Evolutionary conservation across 2,329 filamentous ascomycete genomes (phyloP), one percentile per base, ranked within the genome.

Genomic region (Colletotrichum costaricense): DNA sequence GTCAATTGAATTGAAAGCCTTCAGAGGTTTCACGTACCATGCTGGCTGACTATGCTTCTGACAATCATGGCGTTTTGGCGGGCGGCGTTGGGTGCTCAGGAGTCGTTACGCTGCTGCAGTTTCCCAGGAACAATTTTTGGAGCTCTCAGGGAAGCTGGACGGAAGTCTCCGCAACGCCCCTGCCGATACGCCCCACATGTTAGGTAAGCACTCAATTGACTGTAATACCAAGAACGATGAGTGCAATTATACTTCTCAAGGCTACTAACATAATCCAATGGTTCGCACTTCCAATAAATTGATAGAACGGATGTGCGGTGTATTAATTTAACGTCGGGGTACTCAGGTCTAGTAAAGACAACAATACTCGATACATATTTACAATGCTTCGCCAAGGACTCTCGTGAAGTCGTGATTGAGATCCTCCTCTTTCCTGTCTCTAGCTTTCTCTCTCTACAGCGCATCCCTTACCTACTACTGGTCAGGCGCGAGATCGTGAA

Each of bases 401-500:
- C 81, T 84, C 80, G 76, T 83, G 73, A 82, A 77, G 76, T 83
- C 81, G 79, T 83, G 77, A 83, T 74, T 72, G 73, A 74, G 64
- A 68, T 74, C 38, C 70, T 71, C 65, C 60, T 46, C 67, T 67
- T 72, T 58, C n/a, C 28, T 30, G 6, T 59, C 30, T 64, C 63
- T 63, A 28, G 16, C 35, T 42, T 14, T 42, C 38, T 30, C 9
- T 58, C 30, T 64, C 63, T 63, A 64, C 28, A 35, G n/a, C 38
- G 35, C 62, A 76, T 59, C 46, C 75, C 77, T 80, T 84, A 90
- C 80, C 88, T 83, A 82, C 88, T 83, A 82, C 86, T 89, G 46
- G 87, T 86, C 75, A 92, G 85, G 76, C 95, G 91, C 74, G 94
- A 92, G 78, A 99, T 91, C 55, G 95, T 92, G 85, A 99, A 99